Percentiles rank a stretch among this genome's conserved stretches.
These are phyloP conservation scores for Coelastrella sp. DNA, from an alignment of 139 green algal species.

Conservation along the genomic window DNA sequence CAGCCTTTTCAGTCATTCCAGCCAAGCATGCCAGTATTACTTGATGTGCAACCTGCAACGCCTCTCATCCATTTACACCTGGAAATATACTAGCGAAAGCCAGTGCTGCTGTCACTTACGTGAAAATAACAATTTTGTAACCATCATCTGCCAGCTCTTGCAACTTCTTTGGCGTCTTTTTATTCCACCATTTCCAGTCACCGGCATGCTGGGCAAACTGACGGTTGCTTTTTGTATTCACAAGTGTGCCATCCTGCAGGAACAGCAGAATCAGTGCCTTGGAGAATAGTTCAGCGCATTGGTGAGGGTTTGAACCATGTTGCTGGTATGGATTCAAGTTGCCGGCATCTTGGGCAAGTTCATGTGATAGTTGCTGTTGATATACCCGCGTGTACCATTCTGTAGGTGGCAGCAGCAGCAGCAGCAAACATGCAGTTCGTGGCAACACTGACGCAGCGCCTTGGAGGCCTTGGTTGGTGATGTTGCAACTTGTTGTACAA, in stretches of 20 bases:
- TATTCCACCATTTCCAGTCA: slow-evolving; percentile 78
- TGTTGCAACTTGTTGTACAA: too few relatives aligned
- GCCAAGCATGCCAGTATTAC: too few relatives aligned
- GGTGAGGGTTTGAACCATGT: too few relatives aligned
- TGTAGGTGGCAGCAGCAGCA: too few relatives aligned
- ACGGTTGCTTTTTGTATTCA: slow-evolving; percentile 62
- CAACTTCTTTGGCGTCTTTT: slow-evolving; percentile 61
- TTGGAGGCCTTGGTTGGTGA: too few relatives aligned
- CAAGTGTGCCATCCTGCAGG: slow-evolving; percentile 82
- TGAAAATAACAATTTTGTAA: slow-evolving; percentile 84
- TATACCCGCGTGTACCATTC: not conserved
- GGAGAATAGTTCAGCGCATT: not conserved
- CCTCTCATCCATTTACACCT: too few relatives aligned
- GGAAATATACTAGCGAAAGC: too few relatives aligned
- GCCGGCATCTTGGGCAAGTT: too few relatives aligned
- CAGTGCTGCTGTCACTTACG: slow-evolving; percentile 40
- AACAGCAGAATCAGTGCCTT: not conserved
- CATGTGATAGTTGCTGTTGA: not conserved
- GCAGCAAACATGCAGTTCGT: too few relatives aligned
- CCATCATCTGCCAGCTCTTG: slow-evolving; percentile 59
- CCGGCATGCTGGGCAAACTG: slow-evolving; percentile 58
- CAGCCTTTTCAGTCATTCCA: too few relatives aligned
- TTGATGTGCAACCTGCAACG: too few relatives aligned
- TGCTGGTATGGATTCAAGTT: not conserved
- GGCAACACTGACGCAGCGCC: too few relatives aligned